Evolutionary conservation across 257 asterid genomes (phyloP).

Genomic region (Nemophila menziesii): DNA sequence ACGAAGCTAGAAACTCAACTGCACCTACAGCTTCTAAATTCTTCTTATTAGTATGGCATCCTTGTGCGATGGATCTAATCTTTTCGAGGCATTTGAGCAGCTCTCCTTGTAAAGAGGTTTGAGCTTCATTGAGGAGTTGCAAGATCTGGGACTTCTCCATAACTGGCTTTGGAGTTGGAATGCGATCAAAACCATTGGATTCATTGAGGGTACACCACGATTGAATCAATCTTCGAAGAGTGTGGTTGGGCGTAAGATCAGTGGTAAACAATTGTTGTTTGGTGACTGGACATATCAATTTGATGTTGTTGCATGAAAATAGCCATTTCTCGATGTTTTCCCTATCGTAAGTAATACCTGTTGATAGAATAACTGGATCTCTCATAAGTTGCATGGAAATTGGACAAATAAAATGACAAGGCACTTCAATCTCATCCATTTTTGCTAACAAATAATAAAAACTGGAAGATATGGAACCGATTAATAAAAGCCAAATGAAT

Average conservation of each 20-base stretch:
- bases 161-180: conserved; percentile 59
- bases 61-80: conserved; percentile 30
- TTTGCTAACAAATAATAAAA: conserved; percentile 4
- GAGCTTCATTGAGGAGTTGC: conserved; percentile 35
- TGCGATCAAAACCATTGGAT: conserved; percentile 27
- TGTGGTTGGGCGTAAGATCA: conserved; percentile 68
- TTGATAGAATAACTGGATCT: conserved; percentile 58
- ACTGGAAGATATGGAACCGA: too few relatives aligned
- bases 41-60: conserved; percentile 17
- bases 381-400: conserved; percentile 74
- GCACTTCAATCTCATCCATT: conserved; percentile 34
- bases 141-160: conserved; percentile 27
- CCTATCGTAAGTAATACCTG: conserved; percentile 81
- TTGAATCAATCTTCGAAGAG: conserved; percentile 56
- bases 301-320: conserved; percentile 25
- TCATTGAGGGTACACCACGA: conserved; percentile 63
- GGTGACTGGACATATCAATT: conserved; percentile 58
- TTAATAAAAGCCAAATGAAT: too few relatives aligned
- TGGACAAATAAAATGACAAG: conserved; percentile 60
- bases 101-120: conserved; percentile 8
- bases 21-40: conserved; percentile 32
- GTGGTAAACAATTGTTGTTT: conserved; percentile 26
- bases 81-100: conserved; percentile 24
- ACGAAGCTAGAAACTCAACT: conserved; percentile 22
- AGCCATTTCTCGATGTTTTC: conserved; percentile 59